Evolutionary conservation across 2,329 filamentous ascomycete genomes (phyloP).

Genomic region (Chaetomium olivaceum): DNA sequence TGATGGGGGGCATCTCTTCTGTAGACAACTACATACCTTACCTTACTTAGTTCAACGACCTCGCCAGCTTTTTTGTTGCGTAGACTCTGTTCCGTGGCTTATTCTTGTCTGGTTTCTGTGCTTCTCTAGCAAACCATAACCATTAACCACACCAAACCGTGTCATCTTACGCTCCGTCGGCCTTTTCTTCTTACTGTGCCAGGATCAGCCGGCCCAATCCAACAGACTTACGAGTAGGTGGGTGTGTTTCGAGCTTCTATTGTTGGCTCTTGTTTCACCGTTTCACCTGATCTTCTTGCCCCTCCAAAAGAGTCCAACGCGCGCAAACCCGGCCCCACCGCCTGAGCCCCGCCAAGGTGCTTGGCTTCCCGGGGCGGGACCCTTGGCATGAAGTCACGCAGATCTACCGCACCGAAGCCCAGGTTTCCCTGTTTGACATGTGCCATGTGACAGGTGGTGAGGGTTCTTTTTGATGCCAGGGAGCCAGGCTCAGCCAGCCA

Average conservation of each 20-base stretch:
- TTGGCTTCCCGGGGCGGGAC: background rate
- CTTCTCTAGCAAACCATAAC: background rate
- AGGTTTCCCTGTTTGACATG: constrained; percentile 11
- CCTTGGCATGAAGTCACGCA: constrained; percentile 3
- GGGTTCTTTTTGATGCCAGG: background rate
- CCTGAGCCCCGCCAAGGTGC: background rate
- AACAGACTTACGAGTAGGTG: background rate
- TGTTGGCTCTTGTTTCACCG: constrained; percentile 11
- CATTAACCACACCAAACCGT: background rate
- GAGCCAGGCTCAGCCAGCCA: background rate
- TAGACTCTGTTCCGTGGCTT: background rate
- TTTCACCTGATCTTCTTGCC: background rate
- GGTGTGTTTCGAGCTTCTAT: constrained; percentile 14
- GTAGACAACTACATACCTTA: background rate
- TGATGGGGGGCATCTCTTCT: background rate
- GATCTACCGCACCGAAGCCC: background rate
- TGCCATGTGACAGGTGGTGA: background rate
- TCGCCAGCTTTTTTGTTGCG: background rate
- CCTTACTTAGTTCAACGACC: too few relatives aligned
- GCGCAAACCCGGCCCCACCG: constrained; percentile 6
- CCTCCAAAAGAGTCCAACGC: background rate
- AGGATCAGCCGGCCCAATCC: background rate
- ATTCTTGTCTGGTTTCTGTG: background rate
- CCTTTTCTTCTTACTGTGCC: background rate
- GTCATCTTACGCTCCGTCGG: background rate